Percentiles rank a stretch among this genome's conserved stretches.
Conservation (phyloP, 805 yeast species). For the Starmera pachycereana region DNA sequence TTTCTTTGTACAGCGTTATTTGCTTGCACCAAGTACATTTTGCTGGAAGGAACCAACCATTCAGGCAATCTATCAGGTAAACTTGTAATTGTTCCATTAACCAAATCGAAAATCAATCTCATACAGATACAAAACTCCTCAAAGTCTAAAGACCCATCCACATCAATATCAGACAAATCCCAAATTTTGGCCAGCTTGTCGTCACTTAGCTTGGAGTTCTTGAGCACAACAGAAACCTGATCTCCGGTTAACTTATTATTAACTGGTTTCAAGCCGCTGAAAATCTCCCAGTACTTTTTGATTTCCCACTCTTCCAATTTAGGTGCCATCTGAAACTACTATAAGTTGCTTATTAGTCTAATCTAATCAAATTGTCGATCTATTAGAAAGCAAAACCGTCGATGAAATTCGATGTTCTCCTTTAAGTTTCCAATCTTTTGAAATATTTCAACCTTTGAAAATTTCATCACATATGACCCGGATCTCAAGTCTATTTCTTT, state of each 20-base stretch:
- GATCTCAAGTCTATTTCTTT: no score
- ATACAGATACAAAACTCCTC: slow-evolving; percentile 97
- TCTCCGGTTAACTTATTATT: slow-evolving; percentile 76
- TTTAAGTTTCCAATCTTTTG: no score
- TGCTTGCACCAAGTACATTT: slow-evolving; percentile 78
- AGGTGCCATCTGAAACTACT: slow-evolving; percentile 26
- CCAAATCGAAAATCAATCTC: slow-evolving; percentile 87
- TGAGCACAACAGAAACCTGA: slow-evolving; percentile 74
- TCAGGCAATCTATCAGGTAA: slow-evolving; percentile 73
- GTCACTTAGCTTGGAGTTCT: slow-evolving; percentile 77
- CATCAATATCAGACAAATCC: slow-evolving; percentile 89
- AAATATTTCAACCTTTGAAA: no score
- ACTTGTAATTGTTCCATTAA: slow-evolving; percentile 53
- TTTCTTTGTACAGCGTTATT: slow-evolving; percentile 41
- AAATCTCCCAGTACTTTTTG: slow-evolving; percentile 96
- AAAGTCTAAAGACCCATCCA: slow-evolving; percentile 85
- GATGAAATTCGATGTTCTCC: no score
- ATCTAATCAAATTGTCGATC: no score
- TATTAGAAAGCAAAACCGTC: no score
- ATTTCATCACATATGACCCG: no score
- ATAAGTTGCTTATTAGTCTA: no score
- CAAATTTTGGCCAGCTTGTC: slow-evolving; percentile 75
- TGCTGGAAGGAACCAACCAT: slow-evolving; percentile 89
- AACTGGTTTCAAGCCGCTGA: slow-evolving; percentile 78
- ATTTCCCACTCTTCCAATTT: slow-evolving; percentile 91